These are phyloP conservation scores for Aegilops longissima DNA, from an alignment of 176 grass and related monocot species.

Conservation along the genomic window DNA sequence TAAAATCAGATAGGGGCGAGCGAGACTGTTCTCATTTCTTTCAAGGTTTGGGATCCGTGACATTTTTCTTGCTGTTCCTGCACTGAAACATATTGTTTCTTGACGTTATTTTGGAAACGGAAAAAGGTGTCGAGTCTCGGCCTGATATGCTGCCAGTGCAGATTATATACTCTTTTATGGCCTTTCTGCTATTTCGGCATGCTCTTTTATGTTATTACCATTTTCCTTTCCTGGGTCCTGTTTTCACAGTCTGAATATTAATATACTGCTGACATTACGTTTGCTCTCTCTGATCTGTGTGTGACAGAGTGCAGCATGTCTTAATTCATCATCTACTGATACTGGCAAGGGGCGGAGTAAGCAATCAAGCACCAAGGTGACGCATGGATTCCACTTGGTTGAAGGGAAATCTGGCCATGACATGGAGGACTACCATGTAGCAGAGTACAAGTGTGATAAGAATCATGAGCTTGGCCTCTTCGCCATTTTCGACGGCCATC, in stretches of 20 bases:
- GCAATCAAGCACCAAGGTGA: constrained; percentile 77
- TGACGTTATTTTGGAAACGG: background rate
- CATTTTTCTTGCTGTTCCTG: background rate
- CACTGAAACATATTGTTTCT: background rate
- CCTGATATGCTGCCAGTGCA: background rate
- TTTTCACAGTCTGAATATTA: constrained; percentile 9
- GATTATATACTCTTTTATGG: no score
- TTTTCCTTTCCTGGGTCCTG: background rate
- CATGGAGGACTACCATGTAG: constrained; percentile 98
- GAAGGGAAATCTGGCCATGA: constrained; percentile 98
- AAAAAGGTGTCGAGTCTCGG: no score
- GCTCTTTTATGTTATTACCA: background rate
- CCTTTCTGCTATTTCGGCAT: background rate
- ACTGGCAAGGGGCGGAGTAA: constrained; percentile 95
- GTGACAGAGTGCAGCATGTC: constrained; percentile 65
- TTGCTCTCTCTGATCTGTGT: constrained; percentile 31
- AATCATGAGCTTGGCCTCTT: constrained; percentile 86
- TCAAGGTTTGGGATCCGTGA: background rate
- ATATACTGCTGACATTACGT: constrained; percentile 1
- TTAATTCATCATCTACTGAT: constrained; percentile 69
- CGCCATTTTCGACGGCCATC: constrained; percentile 97
- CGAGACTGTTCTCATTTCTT: background rate
- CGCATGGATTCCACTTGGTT: constrained; percentile 94
- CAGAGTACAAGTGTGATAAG: constrained; percentile 83
- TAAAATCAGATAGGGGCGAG: background rate